Percentiles rank a stretch among this genome's conserved stretches.
These are phyloP conservation scores for Beauveria asiatica DNA, from an alignment of 2,329 filamentous ascomycete genomes.

Conservation along the genomic window DNA sequence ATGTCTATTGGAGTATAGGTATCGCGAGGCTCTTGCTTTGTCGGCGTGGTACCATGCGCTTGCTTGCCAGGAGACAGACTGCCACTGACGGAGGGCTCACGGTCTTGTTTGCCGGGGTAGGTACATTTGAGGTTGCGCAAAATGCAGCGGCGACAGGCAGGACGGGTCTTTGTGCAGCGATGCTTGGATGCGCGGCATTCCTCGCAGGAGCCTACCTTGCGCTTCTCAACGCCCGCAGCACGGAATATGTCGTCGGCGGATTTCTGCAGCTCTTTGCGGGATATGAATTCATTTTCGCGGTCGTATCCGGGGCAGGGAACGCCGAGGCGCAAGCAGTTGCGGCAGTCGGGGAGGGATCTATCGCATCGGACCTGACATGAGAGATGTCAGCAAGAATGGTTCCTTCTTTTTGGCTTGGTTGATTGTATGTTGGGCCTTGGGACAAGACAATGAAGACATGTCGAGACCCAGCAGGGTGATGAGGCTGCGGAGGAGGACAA, in stretches of 20 bases:
- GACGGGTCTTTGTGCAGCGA: slow-evolving; percentile 19
- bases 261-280: slow-evolving; percentile 17
- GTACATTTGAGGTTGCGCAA: slow-evolving; percentile 15
- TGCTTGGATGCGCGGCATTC: slow-evolving; percentile 21
- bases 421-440: not conserved
- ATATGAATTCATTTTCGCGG: slow-evolving; percentile 14
- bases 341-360: slow-evolving; percentile 14
- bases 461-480: not conserved
- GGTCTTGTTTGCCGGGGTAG: slow-evolving; percentile 14
- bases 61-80: slow-evolving; percentile 5
- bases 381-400: not conserved
- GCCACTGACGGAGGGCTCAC: slow-evolving; percentile 6
- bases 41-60: not conserved
- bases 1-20: not conserved
- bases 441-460: not conserved
- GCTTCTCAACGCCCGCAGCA: slow-evolving; percentile 20
- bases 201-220: slow-evolving; percentile 20
- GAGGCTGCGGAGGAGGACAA: not conserved
- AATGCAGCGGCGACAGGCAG: slow-evolving; percentile 20
- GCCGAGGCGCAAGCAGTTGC: slow-evolving; percentile 18
- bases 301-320: slow-evolving; percentile 20
- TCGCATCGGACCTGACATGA: slow-evolving; percentile 19
- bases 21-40: slow-evolving; percentile 6
- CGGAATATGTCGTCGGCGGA: slow-evolving; percentile 21
- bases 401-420: not conserved